Evolutionary conservation across 495 filamentous ascomycete species (phyloP), one percentile per base, ranked within the genome.

Genomic region (Lasiosphaeria hispida): DNA sequence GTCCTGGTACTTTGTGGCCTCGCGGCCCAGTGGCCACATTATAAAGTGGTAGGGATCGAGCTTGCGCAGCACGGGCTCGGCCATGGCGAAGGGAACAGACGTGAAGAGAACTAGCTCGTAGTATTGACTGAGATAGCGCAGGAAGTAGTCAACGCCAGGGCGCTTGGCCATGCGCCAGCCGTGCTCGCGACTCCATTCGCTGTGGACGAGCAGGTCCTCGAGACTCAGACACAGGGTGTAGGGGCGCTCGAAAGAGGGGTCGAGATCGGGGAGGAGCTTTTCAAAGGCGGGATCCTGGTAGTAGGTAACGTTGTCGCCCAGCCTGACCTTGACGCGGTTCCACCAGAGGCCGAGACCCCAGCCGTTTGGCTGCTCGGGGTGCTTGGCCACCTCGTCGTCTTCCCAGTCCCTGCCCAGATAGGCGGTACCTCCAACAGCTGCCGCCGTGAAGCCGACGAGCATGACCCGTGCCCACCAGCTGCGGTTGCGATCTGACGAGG

Each of bases 61-160:
- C 74, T 98, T 98, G 48, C 89, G 83, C 61, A 96, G 86, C 18
- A 98, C 80, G 13, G 91, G 90, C 55, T 96, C 92, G 9, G 85
- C 94, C 60, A 87, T 87, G 68, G 84, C 84, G 62, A 83, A 88
- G 4, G 91, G 89, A 13, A 91, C 85, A 55, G 80, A 90, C 30
- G 95, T 97, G 77, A 96, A 98, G 44, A 98, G 82, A 38, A 97
- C 95, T 18, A 98, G 80, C 70, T 98, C 94, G 72, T 96, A 98
- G 79, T 97, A 97, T 69, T 96, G 91, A 73, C 87, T 91, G 39
- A 98, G 80, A 69, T 98, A 98, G 66, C 88, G 90, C 53, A 98
- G 72, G 77, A 98, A 97, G 78, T 98, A 98, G 75, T 98, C 94
- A 44, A 96, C 81, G 40, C 94, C 94, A 30, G 94, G 94, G 36